Conservation (phyloP, 345 rosid species). For the Euphorbia pulcherrima region DNA sequence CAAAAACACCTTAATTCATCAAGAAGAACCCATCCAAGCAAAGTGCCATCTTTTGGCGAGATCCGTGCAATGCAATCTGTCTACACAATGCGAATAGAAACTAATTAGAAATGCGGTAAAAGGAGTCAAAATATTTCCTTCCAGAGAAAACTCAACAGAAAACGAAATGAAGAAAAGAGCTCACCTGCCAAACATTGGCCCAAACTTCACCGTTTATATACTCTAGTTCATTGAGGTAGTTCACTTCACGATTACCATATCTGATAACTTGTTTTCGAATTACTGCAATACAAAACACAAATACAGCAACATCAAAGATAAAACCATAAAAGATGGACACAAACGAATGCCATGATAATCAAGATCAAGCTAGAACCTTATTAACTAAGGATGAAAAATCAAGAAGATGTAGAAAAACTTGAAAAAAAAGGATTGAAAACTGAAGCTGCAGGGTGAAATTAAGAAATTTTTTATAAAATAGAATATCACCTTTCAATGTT, state of each 20-base stretch:
- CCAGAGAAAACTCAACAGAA: not conserved
- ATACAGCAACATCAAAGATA: not conserved
- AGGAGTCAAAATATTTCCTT: not conserved
- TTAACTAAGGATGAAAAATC: conserved; percentile 6
- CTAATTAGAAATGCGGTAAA: not conserved
- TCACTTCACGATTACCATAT: conserved; percentile 57
- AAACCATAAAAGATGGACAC: not conserved
- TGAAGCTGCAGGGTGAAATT: conserved; percentile 5
- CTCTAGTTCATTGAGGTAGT: conserved; percentile 81
- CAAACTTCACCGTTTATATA: conserved; percentile 84
- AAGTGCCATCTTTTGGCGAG: conserved; percentile 55
- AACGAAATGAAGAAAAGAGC: conserved; percentile 8
- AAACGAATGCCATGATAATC: not conserved
- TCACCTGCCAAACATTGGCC: conserved; percentile 94
- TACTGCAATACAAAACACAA: conserved; percentile 43
- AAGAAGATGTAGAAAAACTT: not conserved
- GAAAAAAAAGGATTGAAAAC: conserved; percentile 5
- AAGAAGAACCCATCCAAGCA: conserved; percentile 87
- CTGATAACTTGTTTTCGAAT: conserved; percentile 42
- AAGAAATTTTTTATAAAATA: conserved; percentile 9
- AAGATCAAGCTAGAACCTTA: conserved; percentile 8
- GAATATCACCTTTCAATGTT: conserved; percentile 57
- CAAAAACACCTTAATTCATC: conserved; percentile 55
- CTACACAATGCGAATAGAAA: conserved; percentile 34
- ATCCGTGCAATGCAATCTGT: conserved; percentile 91